Percentiles rank a stretch among this genome's conserved stretches.
Conservation (phyloP, 306 rosid species). For the Acacia confusa region DNA sequence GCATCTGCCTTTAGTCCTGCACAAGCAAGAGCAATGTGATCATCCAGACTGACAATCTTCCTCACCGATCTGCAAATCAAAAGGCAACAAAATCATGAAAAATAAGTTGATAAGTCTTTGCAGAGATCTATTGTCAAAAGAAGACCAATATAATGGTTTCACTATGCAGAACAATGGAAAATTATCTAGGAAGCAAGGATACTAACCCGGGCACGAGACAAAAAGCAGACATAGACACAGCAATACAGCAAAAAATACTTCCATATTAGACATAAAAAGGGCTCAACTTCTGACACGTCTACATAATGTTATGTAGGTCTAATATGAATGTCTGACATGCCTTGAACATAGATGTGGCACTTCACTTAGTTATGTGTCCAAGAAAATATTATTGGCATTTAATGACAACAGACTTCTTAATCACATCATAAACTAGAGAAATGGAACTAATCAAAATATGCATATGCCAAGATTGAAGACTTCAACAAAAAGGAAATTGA, state of each 20-base stretch:
- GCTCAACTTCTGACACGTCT: neutral
- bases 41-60: slow-evolving; percentile 29
- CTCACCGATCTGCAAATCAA: slow-evolving; percentile 29
- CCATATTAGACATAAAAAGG: neutral
- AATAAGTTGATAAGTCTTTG: neutral
- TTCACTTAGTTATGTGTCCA: neutral
- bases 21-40: slow-evolving; percentile 74
- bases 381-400: neutral
- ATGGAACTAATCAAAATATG: neutral
- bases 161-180: neutral
- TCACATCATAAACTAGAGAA: slow-evolving; percentile 6
- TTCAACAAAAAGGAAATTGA: neutral
- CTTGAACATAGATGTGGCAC: neutral
- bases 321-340: neutral
- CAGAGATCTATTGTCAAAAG: neutral
- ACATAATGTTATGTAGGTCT: neutral
- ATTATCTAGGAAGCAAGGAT: neutral
- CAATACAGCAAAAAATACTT: neutral
- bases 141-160: neutral
- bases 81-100: neutral
- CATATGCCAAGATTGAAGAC: neutral
- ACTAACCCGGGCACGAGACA: neutral
- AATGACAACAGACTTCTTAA: neutral
- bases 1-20: slow-evolving; percentile 99
- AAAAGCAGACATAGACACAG: neutral